Conservation (phyloP, 352 stramenopile genomes). For the Phytophthora pisi region DNA sequence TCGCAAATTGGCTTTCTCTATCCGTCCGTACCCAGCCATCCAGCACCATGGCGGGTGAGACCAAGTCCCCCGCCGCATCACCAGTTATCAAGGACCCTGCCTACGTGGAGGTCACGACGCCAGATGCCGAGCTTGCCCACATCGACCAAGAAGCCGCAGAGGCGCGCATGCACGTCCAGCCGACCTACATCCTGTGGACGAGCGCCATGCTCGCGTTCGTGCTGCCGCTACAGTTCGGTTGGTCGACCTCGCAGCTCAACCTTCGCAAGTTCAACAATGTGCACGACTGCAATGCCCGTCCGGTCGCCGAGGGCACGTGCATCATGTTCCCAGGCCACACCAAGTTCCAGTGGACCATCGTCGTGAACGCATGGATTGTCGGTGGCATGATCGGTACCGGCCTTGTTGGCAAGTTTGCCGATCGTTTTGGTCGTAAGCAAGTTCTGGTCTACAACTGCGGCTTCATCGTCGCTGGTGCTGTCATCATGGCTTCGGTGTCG, state of each 20-base stretch:
- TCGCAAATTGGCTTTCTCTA: slow-evolving; percentile 14
- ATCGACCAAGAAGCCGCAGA: slow-evolving; percentile 5
- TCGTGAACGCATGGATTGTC: slow-evolving; percentile 59
- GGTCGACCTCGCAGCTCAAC: slow-evolving; percentile 53
- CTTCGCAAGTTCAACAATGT: slow-evolving; percentile 50
- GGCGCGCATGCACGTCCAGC: slow-evolving; percentile 22
- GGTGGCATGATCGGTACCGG: slow-evolving; percentile 50
- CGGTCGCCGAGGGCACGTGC: slow-evolving; percentile 38
- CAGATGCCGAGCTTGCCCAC: slow-evolving; percentile 11
- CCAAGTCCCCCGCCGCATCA: slow-evolving; percentile 6
- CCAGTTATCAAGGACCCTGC: slow-evolving; percentile 8
- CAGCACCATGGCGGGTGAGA: slow-evolving; percentile 7
- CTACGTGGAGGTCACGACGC: slow-evolving; percentile 19
- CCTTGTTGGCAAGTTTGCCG: slow-evolving; percentile 39
- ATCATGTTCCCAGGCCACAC: slow-evolving; percentile 55
- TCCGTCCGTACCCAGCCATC: background rate
- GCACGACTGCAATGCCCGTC: slow-evolving; percentile 35
- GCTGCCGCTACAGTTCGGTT: slow-evolving; percentile 48
- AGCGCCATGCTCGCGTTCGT: slow-evolving; percentile 44
- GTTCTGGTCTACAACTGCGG: slow-evolving; percentile 43
- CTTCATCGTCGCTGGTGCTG: slow-evolving; percentile 46
- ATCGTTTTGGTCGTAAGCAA: slow-evolving; percentile 51
- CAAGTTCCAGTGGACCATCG: slow-evolving; percentile 52
- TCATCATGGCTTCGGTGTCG: slow-evolving; percentile 36
- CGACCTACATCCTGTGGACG: slow-evolving; percentile 44